A percentile compares a stretch with the other conserved stretches of the same genome.
Conservation (phyloP, 495 filamentous ascomycete species). For the Penicillium longicatenatum region DNA sequence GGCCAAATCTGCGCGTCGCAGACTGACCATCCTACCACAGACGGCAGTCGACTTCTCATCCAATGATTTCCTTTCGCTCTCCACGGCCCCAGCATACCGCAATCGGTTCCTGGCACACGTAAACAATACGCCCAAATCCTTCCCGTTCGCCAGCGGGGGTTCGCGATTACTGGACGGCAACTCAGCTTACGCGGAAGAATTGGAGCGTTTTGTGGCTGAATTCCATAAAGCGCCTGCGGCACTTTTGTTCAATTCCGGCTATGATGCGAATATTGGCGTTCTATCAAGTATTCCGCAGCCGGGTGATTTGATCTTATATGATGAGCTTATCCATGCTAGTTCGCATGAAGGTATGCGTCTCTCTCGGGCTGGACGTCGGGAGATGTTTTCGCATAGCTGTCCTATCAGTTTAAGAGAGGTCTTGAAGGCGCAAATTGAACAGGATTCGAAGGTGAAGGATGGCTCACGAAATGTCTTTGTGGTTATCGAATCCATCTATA, state of each 20-base stretch:
- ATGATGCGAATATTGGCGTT: conserved; percentile 73
- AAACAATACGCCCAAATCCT: conserved; percentile 30
- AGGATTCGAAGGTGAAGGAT: conserved; percentile 29
- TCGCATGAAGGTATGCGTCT: conserved; percentile 77
- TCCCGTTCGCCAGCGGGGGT: conserved; percentile 45
- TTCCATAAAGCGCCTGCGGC: conserved; percentile 67
- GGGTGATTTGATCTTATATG: conserved; percentile 70
- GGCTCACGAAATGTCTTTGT: conserved; percentile 57
- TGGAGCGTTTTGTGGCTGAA: conserved; percentile 64
- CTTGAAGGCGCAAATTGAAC: conserved; percentile 36
- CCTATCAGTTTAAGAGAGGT: conserved; percentile 43
- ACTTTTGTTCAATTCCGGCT: conserved; percentile 78
- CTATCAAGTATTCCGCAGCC: conserved; percentile 66
- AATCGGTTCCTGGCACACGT: conserved; percentile 34
- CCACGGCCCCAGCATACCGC: conserved; percentile 35
- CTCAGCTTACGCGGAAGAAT: conserved; percentile 58
- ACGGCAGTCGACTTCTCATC: conserved; percentile 47
- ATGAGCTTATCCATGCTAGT: conserved; percentile 77
- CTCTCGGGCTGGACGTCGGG: conserved; percentile 51
- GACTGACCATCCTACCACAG: conserved; percentile 38
- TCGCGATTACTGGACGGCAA: conserved; percentile 64
- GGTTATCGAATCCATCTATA: conserved; percentile 75
- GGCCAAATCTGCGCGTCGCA: conserved; percentile 48
- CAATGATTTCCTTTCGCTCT: conserved; percentile 50
- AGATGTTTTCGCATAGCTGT: conserved; percentile 65